Evolutionary conservation across 345 rosid genomes (phyloP), one percentile per base, ranked within the genome.

Genomic region (Dipteronia dyeriana): DNA sequence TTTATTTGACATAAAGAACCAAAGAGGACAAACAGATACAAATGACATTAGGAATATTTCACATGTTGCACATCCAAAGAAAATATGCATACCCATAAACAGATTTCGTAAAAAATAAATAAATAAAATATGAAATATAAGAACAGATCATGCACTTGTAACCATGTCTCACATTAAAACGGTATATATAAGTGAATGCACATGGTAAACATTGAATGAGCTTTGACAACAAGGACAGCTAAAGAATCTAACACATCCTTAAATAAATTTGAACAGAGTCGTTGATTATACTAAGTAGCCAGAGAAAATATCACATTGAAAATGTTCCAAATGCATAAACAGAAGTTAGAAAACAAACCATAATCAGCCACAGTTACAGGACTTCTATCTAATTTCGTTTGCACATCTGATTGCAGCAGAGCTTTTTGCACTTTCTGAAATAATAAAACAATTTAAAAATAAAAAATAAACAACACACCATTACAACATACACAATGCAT

Each of bases 341-440:
- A 49, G 71, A 73, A 43, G 65, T 59, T 74, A 71, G 54, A 67
- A 20, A 51, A 75, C 87, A 82, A 76, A 96, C 99, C 98, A 79
- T 94, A 94, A 90, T 96, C 98, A 77, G 99, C 99, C 31, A 96
- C 95, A 1, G 99, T 94, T 68, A 94, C 98, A 29, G 99, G 99
- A 81, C 92, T 96, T 83, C 79, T 88, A 85, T 94, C 97, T 9
- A 89, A 89, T 84, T 96, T 96, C 20, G 95, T 89, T 34, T 90
- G 99, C 75, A 94, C 97, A 84, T 96, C 98, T 2, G 99, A 91
- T 61, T 89, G 92, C 91, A 91, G 76, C 78, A 94, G 78, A 66
- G 82, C 95, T 76, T 85, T 94, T 80, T 96, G 99, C 75, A 91
- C 92, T 77, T 90, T 94, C 99, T 96, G 94, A 79, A 80, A 59